Evolutionary conservation across 805 yeast species (phyloP).

Genomic region (Kregervanrija delftensis): DNA sequence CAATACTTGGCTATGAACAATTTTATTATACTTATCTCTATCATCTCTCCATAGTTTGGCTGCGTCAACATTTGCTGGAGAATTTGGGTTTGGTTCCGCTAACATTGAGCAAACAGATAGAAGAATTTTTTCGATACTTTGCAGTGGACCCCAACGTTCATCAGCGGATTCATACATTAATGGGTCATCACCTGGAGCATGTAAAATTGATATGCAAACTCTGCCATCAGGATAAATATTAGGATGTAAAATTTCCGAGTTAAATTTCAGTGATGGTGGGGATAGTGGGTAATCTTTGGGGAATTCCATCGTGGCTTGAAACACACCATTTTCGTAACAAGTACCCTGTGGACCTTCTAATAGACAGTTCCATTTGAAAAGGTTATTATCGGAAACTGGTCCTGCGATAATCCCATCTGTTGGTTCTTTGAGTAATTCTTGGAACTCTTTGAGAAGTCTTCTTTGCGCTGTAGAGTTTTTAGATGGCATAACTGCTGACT

Average conservation of each 20-base stretch:
- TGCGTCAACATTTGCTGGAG: constrained; percentile 84
- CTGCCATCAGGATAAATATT: constrained; percentile 92
- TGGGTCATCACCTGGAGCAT: constrained; percentile 97
- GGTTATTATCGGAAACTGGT: constrained; percentile 57
- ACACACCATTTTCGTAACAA: constrained; percentile 48
- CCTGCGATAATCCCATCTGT: constrained; percentile 97
- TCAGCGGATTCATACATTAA: constrained; percentile 91
- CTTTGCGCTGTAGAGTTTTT: constrained; percentile 56
- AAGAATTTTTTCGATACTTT: constrained; percentile 93
- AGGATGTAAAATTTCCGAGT: constrained; percentile 85
- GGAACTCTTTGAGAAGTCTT: constrained; percentile 81
- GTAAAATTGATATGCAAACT: constrained; percentile 92
- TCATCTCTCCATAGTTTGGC: constrained; percentile 89
- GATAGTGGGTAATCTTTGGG: constrained; percentile 48
- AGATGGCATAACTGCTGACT: constrained; percentile 15
- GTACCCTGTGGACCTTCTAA: constrained; percentile 51
- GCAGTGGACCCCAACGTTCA: constrained; percentile 98
- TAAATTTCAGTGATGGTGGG: constrained; percentile 58
- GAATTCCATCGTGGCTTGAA: constrained; percentile 42
- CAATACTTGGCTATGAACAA: constrained; percentile 61
- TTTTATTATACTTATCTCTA: constrained; percentile 56
- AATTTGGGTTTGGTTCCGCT: constrained; percentile 93
- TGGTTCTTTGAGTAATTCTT: constrained; percentile 75
- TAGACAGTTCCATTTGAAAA: constrained; percentile 47
- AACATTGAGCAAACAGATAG: constrained; percentile 92